These are phyloP conservation scores for Hirsutella thompsonii DNA, from an alignment of 2,329 filamentous ascomycete species.

Conservation along the genomic window DNA sequence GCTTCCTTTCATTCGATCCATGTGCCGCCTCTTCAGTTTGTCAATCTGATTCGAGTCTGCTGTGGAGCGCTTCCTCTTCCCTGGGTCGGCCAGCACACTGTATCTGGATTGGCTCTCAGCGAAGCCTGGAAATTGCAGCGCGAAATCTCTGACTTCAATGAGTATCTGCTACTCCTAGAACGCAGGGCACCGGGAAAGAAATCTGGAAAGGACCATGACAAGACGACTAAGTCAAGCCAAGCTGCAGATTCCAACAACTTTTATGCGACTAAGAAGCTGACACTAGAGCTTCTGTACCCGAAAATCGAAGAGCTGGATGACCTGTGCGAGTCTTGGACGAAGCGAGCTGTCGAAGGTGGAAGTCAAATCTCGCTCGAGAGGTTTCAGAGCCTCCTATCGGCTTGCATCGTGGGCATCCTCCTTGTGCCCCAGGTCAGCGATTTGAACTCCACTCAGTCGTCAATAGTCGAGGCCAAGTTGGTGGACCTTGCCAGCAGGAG, in stretches of 20 bases:
- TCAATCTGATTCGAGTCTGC: constrained; percentile 57
- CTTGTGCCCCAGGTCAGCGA: constrained; percentile 34
- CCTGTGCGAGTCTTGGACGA: constrained; percentile 34
- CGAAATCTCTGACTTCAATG: constrained; percentile 29
- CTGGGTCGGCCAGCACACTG: constrained; percentile 16
- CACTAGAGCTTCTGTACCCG: constrained; percentile 39
- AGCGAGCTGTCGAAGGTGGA: constrained; percentile 29
- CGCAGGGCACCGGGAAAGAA: constrained; percentile 4
- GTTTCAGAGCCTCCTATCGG: constrained; percentile 37
- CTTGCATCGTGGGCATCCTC: constrained; percentile 30
- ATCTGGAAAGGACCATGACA: constrained; percentile 1
- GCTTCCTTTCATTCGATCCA: constrained; percentile 52
- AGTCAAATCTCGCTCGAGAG: constrained; percentile 37
- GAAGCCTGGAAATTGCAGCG: constrained; percentile 33
- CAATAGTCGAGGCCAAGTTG: constrained; percentile 31
- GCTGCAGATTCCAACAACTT: constrained; percentile 18
- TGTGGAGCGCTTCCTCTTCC: constrained; percentile 36
- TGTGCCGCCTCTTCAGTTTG: constrained; percentile 50
- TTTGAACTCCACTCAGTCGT: constrained; percentile 33
- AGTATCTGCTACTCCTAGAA: constrained; percentile 43
- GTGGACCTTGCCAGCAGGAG: constrained; percentile 26
- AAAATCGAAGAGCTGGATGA: constrained; percentile 36
- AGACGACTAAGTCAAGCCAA: constrained; percentile 6
- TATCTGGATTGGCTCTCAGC: constrained; percentile 33
- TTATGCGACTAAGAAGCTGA: constrained; percentile 33